phyloP scores from a whole-genome alignment of 1,139 yeast genomes.

The Geotrichum citri-aurantii region DNA sequence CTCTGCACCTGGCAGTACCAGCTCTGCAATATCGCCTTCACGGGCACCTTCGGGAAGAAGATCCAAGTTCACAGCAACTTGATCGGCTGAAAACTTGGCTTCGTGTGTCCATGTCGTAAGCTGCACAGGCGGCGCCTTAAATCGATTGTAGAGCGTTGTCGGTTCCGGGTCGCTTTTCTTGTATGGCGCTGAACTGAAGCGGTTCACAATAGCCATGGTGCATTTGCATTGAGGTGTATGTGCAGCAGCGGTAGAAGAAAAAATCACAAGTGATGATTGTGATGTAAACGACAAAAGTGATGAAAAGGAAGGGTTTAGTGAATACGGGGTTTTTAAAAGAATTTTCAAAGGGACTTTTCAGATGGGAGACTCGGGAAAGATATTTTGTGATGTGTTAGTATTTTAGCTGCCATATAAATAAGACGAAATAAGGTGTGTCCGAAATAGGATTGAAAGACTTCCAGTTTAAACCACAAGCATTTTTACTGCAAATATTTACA shows the following conservation, averaged over 20 bases:
- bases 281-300: neutral
- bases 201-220: neutral
- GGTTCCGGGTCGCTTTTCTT: neutral
- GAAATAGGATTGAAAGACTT: no score
- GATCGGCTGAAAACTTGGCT: slow-evolving; percentile 49
- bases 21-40: slow-evolving; percentile 70
- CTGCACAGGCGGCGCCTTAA: neutral
- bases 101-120: slow-evolving; percentile 75
- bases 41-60: slow-evolving; percentile 51
- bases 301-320: neutral
- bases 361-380: neutral
- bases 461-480: no score
- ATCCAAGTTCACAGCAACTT: slow-evolving; percentile 55
- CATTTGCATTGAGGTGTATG: neutral
- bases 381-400: neutral
- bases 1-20: slow-evolving; percentile 42
- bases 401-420: neutral
- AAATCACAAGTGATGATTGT: neutral
- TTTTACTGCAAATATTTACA: no score
- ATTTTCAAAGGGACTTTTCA: neutral
- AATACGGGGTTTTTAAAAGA: neutral
- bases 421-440: no score
- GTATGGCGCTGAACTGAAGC: neutral
- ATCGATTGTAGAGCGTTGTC: neutral
- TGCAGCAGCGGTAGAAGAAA: neutral